Percentiles rank a stretch among this genome's conserved stretches.
Evolutionary conservation across 169 alveolate genomes (phyloP).

Genomic region (Plasmodium vivax): DNA sequence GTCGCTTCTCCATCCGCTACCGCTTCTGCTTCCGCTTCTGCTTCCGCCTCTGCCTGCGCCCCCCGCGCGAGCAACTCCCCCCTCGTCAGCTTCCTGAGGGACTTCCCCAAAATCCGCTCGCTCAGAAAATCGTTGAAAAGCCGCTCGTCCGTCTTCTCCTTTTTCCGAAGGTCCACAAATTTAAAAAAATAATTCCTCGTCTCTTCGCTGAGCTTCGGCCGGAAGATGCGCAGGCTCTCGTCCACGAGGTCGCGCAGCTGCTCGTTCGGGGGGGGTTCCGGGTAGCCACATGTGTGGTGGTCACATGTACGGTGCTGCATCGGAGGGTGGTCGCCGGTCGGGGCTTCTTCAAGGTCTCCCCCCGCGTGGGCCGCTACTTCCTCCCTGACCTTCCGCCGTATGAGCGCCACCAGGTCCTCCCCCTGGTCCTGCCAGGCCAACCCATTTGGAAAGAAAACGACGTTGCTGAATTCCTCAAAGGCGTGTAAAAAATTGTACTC

Average conservation of each 20-base stretch:
- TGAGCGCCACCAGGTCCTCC: background rate
- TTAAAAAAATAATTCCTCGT: conserved; percentile 55
- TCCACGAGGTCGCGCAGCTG: conserved; percentile 46
- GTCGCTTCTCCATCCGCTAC: background rate
- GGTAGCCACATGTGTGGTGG: background rate
- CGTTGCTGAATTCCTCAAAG: conserved; percentile 27
- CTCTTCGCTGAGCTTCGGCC: conserved; percentile 30
- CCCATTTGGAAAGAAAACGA: conserved; percentile 24
- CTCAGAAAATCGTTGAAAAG: conserved; percentile 46
- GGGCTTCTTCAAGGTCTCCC: background rate
- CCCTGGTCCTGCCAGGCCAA: background rate
- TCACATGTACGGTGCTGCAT: background rate
- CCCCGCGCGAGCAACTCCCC: background rate
- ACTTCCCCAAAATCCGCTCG: conserved; percentile 9
- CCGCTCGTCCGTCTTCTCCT: conserved; percentile 24
- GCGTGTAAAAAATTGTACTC: conserved; percentile 9
- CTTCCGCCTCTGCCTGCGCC: background rate
- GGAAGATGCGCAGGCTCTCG: conserved; percentile 63
- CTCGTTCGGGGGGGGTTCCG: background rate
- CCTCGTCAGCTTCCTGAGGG: background rate
- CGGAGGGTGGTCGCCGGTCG: background rate
- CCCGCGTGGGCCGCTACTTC: background rate
- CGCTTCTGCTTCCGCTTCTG: background rate
- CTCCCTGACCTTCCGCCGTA: background rate
- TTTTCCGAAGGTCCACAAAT: conserved; percentile 41